Evolutionary conservation across 192 early-diverging fungal species (phyloP), one percentile per base, ranked within the genome.

Genomic region (Coemansia sp.): DNA sequence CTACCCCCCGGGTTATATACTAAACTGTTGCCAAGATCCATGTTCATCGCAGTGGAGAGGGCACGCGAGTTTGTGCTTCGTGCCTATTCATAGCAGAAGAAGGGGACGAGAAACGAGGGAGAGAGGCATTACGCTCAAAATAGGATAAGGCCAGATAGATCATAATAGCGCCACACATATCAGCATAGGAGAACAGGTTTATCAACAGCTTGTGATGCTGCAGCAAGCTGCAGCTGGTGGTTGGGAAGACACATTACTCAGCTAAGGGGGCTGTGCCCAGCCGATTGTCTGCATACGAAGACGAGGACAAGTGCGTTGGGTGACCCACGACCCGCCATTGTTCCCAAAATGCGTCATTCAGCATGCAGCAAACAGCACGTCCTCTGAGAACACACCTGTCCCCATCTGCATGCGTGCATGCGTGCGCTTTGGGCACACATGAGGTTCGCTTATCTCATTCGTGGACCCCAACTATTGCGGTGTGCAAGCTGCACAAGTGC

Each of bases 131-230:
- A n/a, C 27, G 27, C 56, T 59, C 30, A 59, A 59, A 59, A 59
- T 59, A 59, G 56, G 34, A 59, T 59, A 53, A 53, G 50, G 29
- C 56, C 56, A 35, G 56, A 32, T 18, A 18, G 56, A 59, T 59
- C 56, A 59, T 59, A 59, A 59, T 35, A 59, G 56, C 56, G 56
- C 56, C 56, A 59, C 55, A 58, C 56, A 59, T 59, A 59, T 59
- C 56, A 9, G 56, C 56, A 59, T 29, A 53, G 50, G 50, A 53
- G 50, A 53, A 53, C 50, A 29, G 50, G 50, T 53, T 29, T 53
- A 27, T 53, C 50, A 9, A 18, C 18, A 7, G 45, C 45, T 49
- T 49, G 45, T 49, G 50, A 53, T 53, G 50, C 50, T 24, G 50
- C 50, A 53, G 50, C 50, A 2, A 5, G 56, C 34, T 35, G 56